Conservation (phyloP, 352 stramenopile genomes). For the Globisporangium middletonii region DNA sequence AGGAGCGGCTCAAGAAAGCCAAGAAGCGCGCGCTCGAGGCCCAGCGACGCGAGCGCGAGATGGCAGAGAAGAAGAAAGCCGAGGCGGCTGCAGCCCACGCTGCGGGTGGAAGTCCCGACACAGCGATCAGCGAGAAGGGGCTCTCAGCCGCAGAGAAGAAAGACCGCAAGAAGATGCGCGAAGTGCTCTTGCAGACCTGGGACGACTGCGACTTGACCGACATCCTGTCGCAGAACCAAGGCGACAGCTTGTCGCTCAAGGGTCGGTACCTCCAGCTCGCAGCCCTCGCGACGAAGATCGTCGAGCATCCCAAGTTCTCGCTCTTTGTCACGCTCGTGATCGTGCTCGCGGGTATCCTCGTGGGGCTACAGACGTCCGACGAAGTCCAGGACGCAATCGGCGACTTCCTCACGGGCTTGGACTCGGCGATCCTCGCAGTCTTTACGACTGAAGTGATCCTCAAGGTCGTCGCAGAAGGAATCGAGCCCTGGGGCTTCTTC, state of each 20-base stretch:
- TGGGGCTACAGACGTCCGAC: conserved; percentile 71
- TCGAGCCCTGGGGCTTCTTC: conserved; percentile 80
- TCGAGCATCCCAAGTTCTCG: conserved; percentile 50
- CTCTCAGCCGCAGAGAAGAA: conserved; percentile 45
- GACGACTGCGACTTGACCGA: conserved; percentile 67
- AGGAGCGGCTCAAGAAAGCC: conserved; percentile 52
- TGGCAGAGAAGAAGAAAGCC: conserved; percentile 24
- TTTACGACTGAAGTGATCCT: conserved; percentile 75
- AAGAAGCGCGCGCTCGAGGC: conserved; percentile 48
- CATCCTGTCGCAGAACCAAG: conserved; percentile 44
- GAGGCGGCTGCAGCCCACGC: conserved; percentile 10
- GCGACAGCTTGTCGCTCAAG: conserved; percentile 38
- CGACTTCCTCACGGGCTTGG: conserved; percentile 34
- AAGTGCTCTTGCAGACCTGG: conserved; percentile 70
- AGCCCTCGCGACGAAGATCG: conserved; percentile 34
- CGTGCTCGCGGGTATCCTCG: conserved; percentile 62
- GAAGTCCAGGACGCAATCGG: conserved; percentile 46
- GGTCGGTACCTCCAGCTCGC: conserved; percentile 46
- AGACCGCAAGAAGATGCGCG: conserved; percentile 68
- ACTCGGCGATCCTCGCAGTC: conserved; percentile 62
- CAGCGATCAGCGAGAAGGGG: conserved; percentile 22
- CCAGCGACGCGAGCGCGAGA: conserved; percentile 35
- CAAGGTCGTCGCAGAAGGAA: conserved; percentile 70
- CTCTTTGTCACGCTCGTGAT: conserved; percentile 79
- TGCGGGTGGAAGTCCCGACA: not conserved